These are phyloP conservation scores for Phtheirospermum japonicum DNA, from an alignment of 257 asterid genomes.

Conservation along the genomic window DNA sequence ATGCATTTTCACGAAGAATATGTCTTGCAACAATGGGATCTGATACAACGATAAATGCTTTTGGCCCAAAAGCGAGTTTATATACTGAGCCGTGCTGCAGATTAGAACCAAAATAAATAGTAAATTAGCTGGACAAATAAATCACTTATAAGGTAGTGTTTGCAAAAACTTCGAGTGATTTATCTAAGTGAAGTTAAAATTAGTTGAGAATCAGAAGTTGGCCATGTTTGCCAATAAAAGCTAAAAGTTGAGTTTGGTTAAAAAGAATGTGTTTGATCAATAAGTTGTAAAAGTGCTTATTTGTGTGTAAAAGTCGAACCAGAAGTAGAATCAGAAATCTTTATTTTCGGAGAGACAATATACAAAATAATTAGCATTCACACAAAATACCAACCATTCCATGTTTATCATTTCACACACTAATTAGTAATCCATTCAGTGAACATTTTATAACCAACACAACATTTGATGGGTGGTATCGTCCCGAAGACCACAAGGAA, in stretches of 20 bases:
- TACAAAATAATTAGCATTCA: too few species aligned
- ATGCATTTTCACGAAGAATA: constrained; percentile 93
- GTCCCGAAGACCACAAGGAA: too few species aligned
- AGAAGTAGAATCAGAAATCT: neutral
- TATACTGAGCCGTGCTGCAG: constrained; percentile 90
- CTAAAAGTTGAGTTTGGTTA: neutral
- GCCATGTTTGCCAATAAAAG: neutral
- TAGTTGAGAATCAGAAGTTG: neutral
- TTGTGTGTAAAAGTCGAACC: neutral
- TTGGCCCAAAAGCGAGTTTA: constrained; percentile 98
- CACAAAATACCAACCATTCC: too few species aligned
- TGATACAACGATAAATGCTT: constrained; percentile 90
- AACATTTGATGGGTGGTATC: too few species aligned
- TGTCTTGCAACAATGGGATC: constrained; percentile 91
- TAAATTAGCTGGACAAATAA: constrained; percentile 15
- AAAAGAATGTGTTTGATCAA: neutral
- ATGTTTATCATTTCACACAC: neutral
- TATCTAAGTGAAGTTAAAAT: neutral
- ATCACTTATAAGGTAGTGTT: neutral
- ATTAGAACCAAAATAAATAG: constrained; percentile 30
- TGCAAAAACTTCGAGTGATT: neutral
- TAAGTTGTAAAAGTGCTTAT: neutral
- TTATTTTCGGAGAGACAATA: too few species aligned
- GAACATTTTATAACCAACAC: constrained; percentile 1
- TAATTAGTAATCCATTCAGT: neutral